Conservation (phyloP, 2,329 filamentous ascomycete genomes). For the Epichloe amarillans region DNA sequence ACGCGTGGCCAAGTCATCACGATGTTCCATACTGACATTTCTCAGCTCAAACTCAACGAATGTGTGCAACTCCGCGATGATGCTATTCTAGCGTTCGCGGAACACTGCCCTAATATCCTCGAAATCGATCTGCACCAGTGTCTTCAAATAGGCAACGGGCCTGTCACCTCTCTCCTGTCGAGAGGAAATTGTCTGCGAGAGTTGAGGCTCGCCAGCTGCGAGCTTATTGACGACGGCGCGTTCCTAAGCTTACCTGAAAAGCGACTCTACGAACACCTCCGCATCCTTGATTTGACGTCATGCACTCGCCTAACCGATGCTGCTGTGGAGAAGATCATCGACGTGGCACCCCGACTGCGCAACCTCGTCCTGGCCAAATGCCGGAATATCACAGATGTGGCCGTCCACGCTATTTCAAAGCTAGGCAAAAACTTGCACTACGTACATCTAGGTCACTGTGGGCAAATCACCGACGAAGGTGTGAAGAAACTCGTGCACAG, state of each 20-base stretch:
- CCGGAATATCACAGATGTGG: slow-evolving; percentile 76
- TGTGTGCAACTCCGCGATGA: slow-evolving; percentile 74
- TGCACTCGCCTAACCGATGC: slow-evolving; percentile 74
- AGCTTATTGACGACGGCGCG: slow-evolving; percentile 72
- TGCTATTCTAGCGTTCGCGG: slow-evolving; percentile 73
- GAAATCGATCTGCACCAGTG: slow-evolving; percentile 94
- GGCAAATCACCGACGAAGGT: slow-evolving; percentile 77
- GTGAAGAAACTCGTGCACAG: slow-evolving; percentile 70
- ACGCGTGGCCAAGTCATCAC: not conserved
- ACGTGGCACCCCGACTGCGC: slow-evolving; percentile 71
- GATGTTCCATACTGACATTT: not conserved
- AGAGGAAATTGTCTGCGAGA: slow-evolving; percentile 79
- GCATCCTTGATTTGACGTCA: slow-evolving; percentile 87
- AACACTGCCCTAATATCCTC: slow-evolving; percentile 80
- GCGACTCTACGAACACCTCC: slow-evolving; percentile 64
- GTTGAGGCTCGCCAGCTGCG: slow-evolving; percentile 74
- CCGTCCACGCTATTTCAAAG: slow-evolving; percentile 74
- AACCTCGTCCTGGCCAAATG: slow-evolving; percentile 95
- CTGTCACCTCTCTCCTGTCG: slow-evolving; percentile 67
- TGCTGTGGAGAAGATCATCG: slow-evolving; percentile 78
- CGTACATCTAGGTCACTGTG: slow-evolving; percentile 88
- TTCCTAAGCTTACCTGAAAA: slow-evolving; percentile 65
- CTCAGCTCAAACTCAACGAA: slow-evolving; percentile 82
- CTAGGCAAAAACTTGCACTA: slow-evolving; percentile 95
- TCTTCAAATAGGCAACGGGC: slow-evolving; percentile 64